Base-by-base conservation (phyloP, 805 yeast genomes). In the Debaryomyces hansenii region DNA sequence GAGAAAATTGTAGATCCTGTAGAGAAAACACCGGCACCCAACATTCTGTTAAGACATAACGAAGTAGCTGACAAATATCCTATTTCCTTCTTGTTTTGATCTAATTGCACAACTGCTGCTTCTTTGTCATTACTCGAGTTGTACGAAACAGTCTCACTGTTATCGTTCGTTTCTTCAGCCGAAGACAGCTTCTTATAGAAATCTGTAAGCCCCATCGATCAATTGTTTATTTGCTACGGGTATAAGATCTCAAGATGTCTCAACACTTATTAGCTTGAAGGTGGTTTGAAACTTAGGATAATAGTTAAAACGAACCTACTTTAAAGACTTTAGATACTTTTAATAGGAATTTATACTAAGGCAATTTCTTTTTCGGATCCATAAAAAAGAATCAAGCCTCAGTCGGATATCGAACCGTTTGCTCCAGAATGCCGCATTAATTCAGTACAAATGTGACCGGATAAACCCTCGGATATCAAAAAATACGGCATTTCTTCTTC, bases 21-120 rank as follows among this genome's bases (percentile, higher is more conserved):
- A 35, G 84, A 74, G 63, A 84, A 85, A 33, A 85, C 82, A 21
- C 90, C 91, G 2, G 90, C 83, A 36, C 91, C 91, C 43, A 85
- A 77, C 80, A 84, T 84, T 55, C 85, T 75, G 63, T 85, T 85
- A 50, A 84, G 67, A 59, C 83, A 80, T 44, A 85, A 64, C 37
- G 72, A 72, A 37, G 72, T 64, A 36, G 79, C 78, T 16, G 78
- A 72, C 27, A 75, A 46, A 37, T 64, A 61, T 4, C 81, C 80
- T 42, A 74, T 74, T 41, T 71, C 66, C 57, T 75, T 76, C 42
- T 57, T 61, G 60, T 75, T 75, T 47, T 70, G 63, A 52, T 75
- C 80, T 14, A 72, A 42, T 52, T 70, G 64, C 27, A 72, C 69
- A 38, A 67, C 63, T 11, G 60, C 69, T 20, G 57, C 62, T 39